Base-by-base conservation (phyloP, 139 green algal species). In the Micractinium conductrix region DNA sequence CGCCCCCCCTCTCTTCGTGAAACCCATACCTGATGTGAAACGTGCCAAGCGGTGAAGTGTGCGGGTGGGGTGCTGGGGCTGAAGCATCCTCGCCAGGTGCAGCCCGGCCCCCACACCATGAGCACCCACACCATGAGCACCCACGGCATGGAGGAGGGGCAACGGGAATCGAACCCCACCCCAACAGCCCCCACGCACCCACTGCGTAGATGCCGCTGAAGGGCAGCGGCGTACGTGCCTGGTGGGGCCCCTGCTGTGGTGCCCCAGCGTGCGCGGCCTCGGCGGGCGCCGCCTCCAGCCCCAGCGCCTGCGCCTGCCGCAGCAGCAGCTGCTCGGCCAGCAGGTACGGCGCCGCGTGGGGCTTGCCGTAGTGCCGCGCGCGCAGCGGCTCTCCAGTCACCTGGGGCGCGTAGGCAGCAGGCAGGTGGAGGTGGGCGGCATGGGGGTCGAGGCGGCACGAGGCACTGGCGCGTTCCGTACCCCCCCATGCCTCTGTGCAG, bases 361-460 rank as follows among this genome's bases (percentile, higher is more conserved):
- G 93, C 79, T 96, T 96, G 58, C 93, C 93, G 84, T 91, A 95
- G 14, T 38, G n/a, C n/a, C 50, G 80, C 14, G 62, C 72, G 1
- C 65, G 45, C 60, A 89, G 70, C 37, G 80, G 81, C 44, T 50
- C 43, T 43, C 86, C 86, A 6, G 71, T 84, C 33, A 86, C 53
- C 81, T 86, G 70, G 6, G 50, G 43, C 4, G 33, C 7, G 9
- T 6, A 28, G 48, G 19, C 24, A 50, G 30, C n/a, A 4, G 33
- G 45, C 4, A 19, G 7, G n/a, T 0, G 67, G 16, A 43, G 37
- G 28, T 38, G 40, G 40, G 30, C 38, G 17, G 69, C 43, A 76
- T 30, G 24, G 38, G 69, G 48, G 48, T 58, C 48, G 48, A n/a
- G n/a, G n/a, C n/a, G 48, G 48, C 48, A 58, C 6, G 65, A 44